Evolutionary conservation across 2,329 filamentous ascomycete genomes (phyloP), one percentile per base, ranked within the genome.

Genomic region (Cryoendolithus antarcticus): DNA sequence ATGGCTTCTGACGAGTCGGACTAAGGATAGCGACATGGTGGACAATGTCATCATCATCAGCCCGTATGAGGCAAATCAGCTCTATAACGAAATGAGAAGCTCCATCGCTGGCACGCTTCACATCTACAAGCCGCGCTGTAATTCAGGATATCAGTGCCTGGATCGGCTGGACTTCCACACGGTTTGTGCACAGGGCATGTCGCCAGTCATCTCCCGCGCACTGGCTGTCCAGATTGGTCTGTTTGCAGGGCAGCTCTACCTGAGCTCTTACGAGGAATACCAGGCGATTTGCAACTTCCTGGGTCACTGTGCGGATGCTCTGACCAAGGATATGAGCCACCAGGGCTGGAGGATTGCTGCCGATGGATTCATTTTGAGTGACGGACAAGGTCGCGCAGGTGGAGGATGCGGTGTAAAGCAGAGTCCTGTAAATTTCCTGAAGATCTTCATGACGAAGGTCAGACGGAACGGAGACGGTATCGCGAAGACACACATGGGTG

Each of bases 171-270:
- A 56, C 1, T 57, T 75, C 1, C 71, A 63, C 48, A 62, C 55
- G 1, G 40, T 67, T 1, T 62, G 64, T 1, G 29, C 33, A 1
- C 30, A 53, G 0, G 42, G 44, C 2, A 5, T 2, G 1, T 44
- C 48, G 12, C 43, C 34, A 0, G 27, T 24, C 6, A 40, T 54
- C 3, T 50, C 46, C 9, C 53, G 48, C 7, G 51, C 40, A 1
- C 49, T 71, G 0, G 53, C 60, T 0, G 57, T 63, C 0, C 63
- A 74, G 40, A 63, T 85, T 0, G 79, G 80, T 32, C 57, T 85
- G 0, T 84, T 86, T 39, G 64, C 81, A 0, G 81, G 80, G 0
- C 76, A 81, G 39, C 62, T 84, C 0, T 85, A 84, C 47, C 61
- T 84, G 6, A 55, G 53, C 0, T 67, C 63, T 0, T 72, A 65